Evolutionary conservation across 768 basidiomycete genomes (phyloP).

Genomic region (Macrolepiota albuminosa): DNA sequence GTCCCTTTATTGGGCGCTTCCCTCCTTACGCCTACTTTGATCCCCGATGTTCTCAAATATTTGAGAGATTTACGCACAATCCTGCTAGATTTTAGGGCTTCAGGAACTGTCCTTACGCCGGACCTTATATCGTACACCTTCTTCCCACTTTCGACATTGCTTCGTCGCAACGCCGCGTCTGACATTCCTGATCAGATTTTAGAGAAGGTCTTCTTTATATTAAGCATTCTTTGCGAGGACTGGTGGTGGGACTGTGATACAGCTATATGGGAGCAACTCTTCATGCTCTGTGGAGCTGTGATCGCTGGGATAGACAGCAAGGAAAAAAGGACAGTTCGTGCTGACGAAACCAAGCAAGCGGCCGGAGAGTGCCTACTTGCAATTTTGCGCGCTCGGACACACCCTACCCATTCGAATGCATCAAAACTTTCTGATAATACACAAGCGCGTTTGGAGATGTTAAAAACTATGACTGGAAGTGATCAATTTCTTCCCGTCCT

Average conservation of each 20-base stretch:
- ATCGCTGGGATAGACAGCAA: conserved; percentile 62
- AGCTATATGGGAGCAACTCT: conserved; percentile 78
- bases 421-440: conserved; percentile 16
- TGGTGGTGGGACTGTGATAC: conserved; percentile 86
- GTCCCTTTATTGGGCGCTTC: conserved; percentile 77
- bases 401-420: conserved; percentile 32
- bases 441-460: conserved; percentile 25
- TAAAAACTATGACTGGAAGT: conserved; percentile 41
- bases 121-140: conserved; percentile 79
- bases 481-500: conserved; percentile 66
- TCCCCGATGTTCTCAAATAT: conserved; percentile 41
- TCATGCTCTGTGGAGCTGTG: conserved; percentile 67
- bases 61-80: conserved; percentile 49
- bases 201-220: conserved; percentile 61
- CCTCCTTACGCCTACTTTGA: conserved; percentile 51
- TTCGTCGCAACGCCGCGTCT: conserved; percentile 67
- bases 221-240: conserved; percentile 55
- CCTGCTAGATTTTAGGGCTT: conserved; percentile 39
- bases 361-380: conserved; percentile 62
- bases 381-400: conserved; percentile 51
- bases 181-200: conserved; percentile 76
- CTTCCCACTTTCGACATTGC: conserved; percentile 81
- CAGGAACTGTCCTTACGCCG: conserved; percentile 37
- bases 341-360: conserved; percentile 80
- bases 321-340: conserved; percentile 61